A percentile compares a stretch with the other conserved stretches of the same genome.
Evolutionary conservation across 202 grass and related monocot genomes (phyloP).

Genomic region (Eragrostis tef): DNA sequence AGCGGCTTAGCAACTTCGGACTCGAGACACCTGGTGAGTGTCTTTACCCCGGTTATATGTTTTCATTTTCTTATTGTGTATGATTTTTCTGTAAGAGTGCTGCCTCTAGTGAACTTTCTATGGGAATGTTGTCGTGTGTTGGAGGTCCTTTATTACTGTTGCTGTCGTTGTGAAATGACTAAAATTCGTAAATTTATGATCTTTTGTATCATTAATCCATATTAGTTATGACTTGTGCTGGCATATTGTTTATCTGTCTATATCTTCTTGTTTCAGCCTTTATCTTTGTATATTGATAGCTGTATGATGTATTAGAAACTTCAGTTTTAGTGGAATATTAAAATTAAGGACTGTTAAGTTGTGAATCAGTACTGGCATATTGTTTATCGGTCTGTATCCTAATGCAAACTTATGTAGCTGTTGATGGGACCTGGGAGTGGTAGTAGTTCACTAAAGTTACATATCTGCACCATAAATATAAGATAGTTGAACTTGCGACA

Average conservation of each 20-base stretch:
- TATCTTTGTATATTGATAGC: background rate
- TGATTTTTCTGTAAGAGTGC: background rate
- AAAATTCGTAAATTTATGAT: too few relatives aligned
- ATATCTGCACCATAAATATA: background rate
- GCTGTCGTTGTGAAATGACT: background rate
- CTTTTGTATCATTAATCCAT: too few relatives aligned
- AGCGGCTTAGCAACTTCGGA: constrained; percentile 18
- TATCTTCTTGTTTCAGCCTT: background rate
- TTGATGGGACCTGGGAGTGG: background rate
- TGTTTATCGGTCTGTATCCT: too few relatives aligned
- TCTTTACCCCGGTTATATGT: background rate
- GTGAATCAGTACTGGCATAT: too few relatives aligned
- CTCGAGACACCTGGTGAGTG: constrained; percentile 18
- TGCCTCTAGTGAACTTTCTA: background rate
- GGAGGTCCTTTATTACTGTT: background rate
- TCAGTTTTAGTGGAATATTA: background rate
- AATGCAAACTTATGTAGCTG: background rate
- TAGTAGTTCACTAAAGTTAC: background rate
- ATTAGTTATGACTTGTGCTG: too few relatives aligned
- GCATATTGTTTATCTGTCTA: background rate
- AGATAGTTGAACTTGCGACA: background rate
- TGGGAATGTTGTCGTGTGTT: background rate
- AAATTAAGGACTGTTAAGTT: too few relatives aligned
- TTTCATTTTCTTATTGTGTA: background rate
- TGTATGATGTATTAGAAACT: background rate